Base-by-base conservation (phyloP, 371 early-diverging fungal genomes). In the Lichtheimia corymbifera region DNA sequence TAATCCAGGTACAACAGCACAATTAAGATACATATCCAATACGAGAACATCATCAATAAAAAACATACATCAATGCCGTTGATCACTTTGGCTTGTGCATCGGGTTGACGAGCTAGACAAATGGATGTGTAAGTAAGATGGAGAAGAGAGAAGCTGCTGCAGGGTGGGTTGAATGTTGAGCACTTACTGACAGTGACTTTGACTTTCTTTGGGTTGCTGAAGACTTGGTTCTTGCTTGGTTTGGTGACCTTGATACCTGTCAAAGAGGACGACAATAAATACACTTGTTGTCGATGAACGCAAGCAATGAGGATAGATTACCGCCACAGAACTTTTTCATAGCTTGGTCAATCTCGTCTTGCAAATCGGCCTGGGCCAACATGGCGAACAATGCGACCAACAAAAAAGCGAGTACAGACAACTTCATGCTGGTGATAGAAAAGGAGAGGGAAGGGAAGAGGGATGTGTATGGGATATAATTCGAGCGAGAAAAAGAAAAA, bases 261-360 rank as follows among this genome's bases (percentile, higher is more conserved):
- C 17, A 15, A 30, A 40, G 42, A 22, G 27, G 27, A 45, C 12
- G 25, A 12, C 9, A 17, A 25, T 41, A 13, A 11, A 14, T 35
- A 3, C 12, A 27, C 20, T 18, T 28, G 51, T 27, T 15, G 52
- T 7, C 17, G 22, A 24, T 15, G 9, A 27, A 22, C 3, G 15
- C 20, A 41, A 25, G 12, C 6, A 47, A 24, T 11, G 18, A n/a
- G 14, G 14, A 40, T 3, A 11, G 14, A 13, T 35, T 61, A 65
- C 68, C 68, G 45, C 64, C 62, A 51, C 68, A 68, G 62, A 61
- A 68, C 55, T 61, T 64, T 22, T 68, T 27, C 27, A 35, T 64
- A 43, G 64, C 68, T 17, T 18, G 20, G 30, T 57, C 62, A 15
- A 66, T 66, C 42, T 66, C 54, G 42, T 65, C 66, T 28, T 28